Base-by-base conservation (phyloP, 73 alveolate species). In the Paramecium primaurelia region DNA sequence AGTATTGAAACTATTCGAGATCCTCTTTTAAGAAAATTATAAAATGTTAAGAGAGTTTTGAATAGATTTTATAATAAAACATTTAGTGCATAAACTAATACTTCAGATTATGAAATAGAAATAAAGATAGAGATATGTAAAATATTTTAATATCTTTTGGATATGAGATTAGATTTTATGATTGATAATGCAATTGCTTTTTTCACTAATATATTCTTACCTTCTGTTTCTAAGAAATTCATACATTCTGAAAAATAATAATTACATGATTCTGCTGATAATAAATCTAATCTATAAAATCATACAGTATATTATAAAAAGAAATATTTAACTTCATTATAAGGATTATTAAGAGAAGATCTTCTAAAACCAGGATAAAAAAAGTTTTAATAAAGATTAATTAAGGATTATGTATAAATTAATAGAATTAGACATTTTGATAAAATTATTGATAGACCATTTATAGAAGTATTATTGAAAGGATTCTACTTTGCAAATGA, bases 351-450 rank as follows among this genome's bases (percentile, higher is more conserved):
- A n/a, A 80, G 58, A 47, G 91, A 80, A 45, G 91, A 80, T 20
- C 47, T 80, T 40, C 16, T 80, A 5, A 40, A 32, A 20, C 91
- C 91, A n/a, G 91, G 91, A 14, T 42, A 40, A 20, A 22, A 30
- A 10, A 36, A 38, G 36, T 30, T 42, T 30, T 10, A 30, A 80
- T 20, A 64, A 64, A 28, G 47, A 34, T 30, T 54, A 28, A 64
- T 64, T 2, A 64, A 64, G 30, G 91, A 80, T 80, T 34, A 26
- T 49, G 58, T 28, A 8, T 18, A 25, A 8, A 9, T 49, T 3
- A 44, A 80, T 80, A 80, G 75, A 47, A 80, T 80, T 20, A 40
- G 91, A 47, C 91, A 80, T 47, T 80, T 80, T 80, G 91, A 80
- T 80, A 26, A 36, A 10, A 80, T 80, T 25, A 25, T 80, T 25